A percentile compares a stretch with the other conserved stretches of the same genome.
phyloP scores from a whole-genome alignment of 1,139 yeast genomes.

The Scheffersomyces insectosa region DNA sequence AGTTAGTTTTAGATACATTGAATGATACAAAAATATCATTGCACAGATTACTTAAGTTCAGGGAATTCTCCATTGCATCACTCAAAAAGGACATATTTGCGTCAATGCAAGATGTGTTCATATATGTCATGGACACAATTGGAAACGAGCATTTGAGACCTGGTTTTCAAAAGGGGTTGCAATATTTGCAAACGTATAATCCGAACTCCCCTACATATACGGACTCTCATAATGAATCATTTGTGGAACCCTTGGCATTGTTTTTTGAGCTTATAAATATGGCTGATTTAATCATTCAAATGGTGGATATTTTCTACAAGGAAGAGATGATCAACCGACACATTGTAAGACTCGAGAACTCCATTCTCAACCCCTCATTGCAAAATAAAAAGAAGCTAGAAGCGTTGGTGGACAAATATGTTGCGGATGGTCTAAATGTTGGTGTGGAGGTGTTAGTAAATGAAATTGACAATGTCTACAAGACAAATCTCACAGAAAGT shows the following conservation, averaged over 20 bases:
- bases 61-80: conserved; percentile 34
- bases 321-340: conserved; percentile 71
- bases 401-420: conserved; percentile 77
- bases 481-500: conserved; percentile 23
- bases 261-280: conserved; percentile 89
- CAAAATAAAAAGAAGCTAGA: conserved; percentile 83
- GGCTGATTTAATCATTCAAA: conserved; percentile 90
- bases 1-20: conserved; percentile 37
- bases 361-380: conserved; percentile 76
- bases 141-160: conserved; percentile 72
- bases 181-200: conserved; percentile 67
- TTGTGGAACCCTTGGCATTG: conserved; percentile 79
- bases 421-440: conserved; percentile 87
- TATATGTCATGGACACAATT: conserved; percentile 61
- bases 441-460: conserved; percentile 87
- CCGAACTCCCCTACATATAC: conserved; percentile 42
- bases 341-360: conserved; percentile 67
- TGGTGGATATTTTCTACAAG: conserved; percentile 87
- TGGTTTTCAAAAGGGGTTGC: conserved; percentile 82
- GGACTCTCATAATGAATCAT: conserved; percentile 23
- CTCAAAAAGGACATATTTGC: conserved; percentile 32
- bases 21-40: conserved; percentile 41
- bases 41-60: conserved; percentile 34
- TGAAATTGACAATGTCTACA: conserved; percentile 56
- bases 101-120: conserved; percentile 60